These are phyloP conservation scores for Solidago caesia DNA, from an alignment of 129 eudicot genomes.

Conservation along the genomic window DNA sequence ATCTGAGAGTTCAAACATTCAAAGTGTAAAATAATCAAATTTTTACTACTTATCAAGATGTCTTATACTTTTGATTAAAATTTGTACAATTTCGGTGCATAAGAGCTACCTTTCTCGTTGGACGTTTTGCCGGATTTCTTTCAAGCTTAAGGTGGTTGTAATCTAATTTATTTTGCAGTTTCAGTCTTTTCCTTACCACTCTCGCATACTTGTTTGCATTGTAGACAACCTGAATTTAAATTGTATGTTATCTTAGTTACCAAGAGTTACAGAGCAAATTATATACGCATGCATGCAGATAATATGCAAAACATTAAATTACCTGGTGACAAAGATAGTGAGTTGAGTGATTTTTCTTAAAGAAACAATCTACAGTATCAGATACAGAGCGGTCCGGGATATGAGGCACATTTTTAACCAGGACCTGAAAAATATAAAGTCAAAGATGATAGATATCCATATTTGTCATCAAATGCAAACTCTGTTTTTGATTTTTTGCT, in stretches of 20 bases:
- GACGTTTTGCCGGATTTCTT: conserved; percentile 74
- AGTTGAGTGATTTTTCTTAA: conserved; percentile 73
- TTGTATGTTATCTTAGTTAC: conserved; percentile 13
- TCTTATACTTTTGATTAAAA: not conserved
- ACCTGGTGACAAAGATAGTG: conserved; percentile 96
- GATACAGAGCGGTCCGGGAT: conserved; percentile 65
- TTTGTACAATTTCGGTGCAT: conserved; percentile 12
- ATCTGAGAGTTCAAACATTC: conserved; percentile 41
- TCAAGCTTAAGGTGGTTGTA: conserved; percentile 80
- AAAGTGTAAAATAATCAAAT: not conserved
- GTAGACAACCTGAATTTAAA: conserved; percentile 65
- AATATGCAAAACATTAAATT: conserved; percentile 4
- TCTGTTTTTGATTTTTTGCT: not conserved
- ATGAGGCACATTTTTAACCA: conserved; percentile 82
- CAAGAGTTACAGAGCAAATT: not conserved
- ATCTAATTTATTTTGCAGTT: conserved; percentile 82
- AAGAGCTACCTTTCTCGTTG: conserved; percentile 64
- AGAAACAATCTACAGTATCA: conserved; percentile 68
- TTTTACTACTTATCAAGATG: not conserved
- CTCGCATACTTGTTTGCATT: conserved; percentile 87
- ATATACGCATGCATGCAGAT: not conserved
- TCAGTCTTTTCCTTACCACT: conserved; percentile 68
- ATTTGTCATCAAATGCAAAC: not conserved
- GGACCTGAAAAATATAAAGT: conserved; percentile 49
- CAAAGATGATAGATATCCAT: not conserved